Evolutionary conservation across 768 basidiomycete species (phyloP).

Genomic region (Tulasnella sp.): DNA sequence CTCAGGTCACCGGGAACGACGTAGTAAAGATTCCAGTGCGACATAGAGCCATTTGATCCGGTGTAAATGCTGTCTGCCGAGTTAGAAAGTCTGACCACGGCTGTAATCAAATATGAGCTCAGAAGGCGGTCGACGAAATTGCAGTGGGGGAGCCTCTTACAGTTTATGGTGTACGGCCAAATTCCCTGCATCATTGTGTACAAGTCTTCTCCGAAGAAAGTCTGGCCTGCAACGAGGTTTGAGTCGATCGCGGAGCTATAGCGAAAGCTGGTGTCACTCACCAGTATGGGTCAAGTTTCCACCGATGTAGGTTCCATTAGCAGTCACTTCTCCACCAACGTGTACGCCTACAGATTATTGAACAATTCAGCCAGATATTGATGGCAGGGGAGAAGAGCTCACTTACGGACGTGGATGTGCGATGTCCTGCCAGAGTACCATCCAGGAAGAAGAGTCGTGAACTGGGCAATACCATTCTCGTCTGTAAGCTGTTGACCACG

Average conservation of each 20-base stretch:
- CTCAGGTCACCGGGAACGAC: slow-evolving; percentile 31
- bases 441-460: slow-evolving; percentile 27
- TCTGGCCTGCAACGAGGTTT: not conserved
- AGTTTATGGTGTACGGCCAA: not conserved
- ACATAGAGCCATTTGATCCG: slow-evolving; percentile 15
- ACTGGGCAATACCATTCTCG: not conserved
- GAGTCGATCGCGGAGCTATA: no score
- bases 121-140: not conserved
- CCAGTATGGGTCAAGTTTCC: slow-evolving; percentile 34
- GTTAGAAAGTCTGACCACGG: slow-evolving; percentile 25
- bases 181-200: slow-evolving; percentile 22
- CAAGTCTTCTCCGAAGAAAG: slow-evolving; percentile 30
- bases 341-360: not conserved
- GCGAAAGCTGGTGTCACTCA: not conserved
- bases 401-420: slow-evolving; percentile 31
- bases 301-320: slow-evolving; percentile 33
- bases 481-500: not conserved
- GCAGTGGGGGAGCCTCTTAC: not conserved
- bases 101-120: not conserved
- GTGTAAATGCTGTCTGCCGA: slow-evolving; percentile 26
- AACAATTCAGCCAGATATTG: not conserved
- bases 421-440: slow-evolving; percentile 31
- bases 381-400: not conserved
- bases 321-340: slow-evolving; percentile 29
- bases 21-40: slow-evolving; percentile 31